Base-by-base conservation (phyloP, 2,329 filamentous ascomycete genomes). In the Teratosphaeria nubilosa region DNA sequence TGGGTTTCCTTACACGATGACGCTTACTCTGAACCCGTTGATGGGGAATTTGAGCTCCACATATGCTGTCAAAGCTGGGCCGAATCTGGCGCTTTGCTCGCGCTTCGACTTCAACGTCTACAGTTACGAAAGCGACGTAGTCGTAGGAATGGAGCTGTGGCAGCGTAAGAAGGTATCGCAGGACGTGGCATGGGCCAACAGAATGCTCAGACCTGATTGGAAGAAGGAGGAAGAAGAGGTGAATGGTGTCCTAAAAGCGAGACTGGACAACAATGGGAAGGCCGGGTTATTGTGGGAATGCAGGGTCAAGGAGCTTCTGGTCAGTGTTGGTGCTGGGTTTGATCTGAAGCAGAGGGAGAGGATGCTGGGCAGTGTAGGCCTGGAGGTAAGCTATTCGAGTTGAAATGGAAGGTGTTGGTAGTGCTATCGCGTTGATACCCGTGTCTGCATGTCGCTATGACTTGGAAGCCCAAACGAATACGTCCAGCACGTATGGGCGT, bases 31-130 rank as follows among this genome's bases (percentile, higher is more conserved):
- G 54, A 97, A 96, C 66, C 94, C 94, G 3, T 78, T 99, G 54
- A 96, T 96, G 84, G 94, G 94, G 20, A 95, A 90, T 69, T 80
- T 99, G 60, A 91, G 88, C 58, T 90, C 91, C 37, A 95, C 86
- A 16, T 99, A 99, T 72, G 89, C 94, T 0, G 89, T 97, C 53
- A 87, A 90, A 68, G 92, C 92, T 1, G 90, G 90, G 2, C 83
- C 83, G 34, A 85, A 90, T 67, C 83, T 95, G 65, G 88, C 90
- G 11, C 81, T 99, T 54, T 94, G 91, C 63, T 95, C 91, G 24
- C 85, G 88, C 54, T 92, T 97, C 75, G 91, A 95, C 69, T 99
- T 99, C 75, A 99, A 99, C 69, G 88, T 96, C 54, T 97, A 96
- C 75, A 96, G 90, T 71, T 99, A 96, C 77, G 94, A 99, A 77